Evolutionary conservation across 1,284 basidiomycete genomes (phyloP), one percentile per base, ranked within the genome.

Genomic region (Boletus nobilissimus): DNA sequence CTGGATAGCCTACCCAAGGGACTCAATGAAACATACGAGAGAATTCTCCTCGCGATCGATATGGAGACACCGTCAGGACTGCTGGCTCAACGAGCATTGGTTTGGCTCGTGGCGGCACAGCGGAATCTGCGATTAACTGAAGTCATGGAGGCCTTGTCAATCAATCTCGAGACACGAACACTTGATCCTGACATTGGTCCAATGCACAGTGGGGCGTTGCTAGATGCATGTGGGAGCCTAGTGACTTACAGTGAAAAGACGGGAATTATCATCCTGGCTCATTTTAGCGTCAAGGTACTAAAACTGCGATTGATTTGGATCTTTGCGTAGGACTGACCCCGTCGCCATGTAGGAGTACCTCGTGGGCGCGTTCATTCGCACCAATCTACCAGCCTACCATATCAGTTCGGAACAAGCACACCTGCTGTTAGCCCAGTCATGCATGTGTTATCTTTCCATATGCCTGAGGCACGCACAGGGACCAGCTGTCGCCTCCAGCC

Each of bases 201-300:
- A 7, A 71, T 73, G 48, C 72, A 70, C 26, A 40, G 39, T 11
- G 65, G 66, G 6, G 66, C 46, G 0, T 57, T 73, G 32, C 26
- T 70, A 24, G 72, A 73, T 40, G 72, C 65, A 5, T 73, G 72
- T 22, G 71, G 63, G 29, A 72, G 64, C n/a, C 46, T 72, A 19
- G 71, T 72, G 63, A 72, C 46, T 8, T 73, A 73, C 38, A 72
- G 26, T 4, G 48, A 71, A 22, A 57, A 43, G n/a, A 73, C 72
- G n/a, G 46, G 34, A 6, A 43, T 71, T 16, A 36, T 73, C 3
- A 71, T 34, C 3, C 34, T 73, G 24, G 18, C 72, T 57, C 66
- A 73, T 14, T 70, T 29, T 13, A 73, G 66, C 14, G 72, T 73
- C 24, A 71, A 73, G 66, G 72, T 73, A 73, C 16, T 70, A n/a